Evolutionary conservation across 2,329 filamentous ascomycete genomes (phyloP).

Genomic region (Cladosporium oxysporum): DNA sequence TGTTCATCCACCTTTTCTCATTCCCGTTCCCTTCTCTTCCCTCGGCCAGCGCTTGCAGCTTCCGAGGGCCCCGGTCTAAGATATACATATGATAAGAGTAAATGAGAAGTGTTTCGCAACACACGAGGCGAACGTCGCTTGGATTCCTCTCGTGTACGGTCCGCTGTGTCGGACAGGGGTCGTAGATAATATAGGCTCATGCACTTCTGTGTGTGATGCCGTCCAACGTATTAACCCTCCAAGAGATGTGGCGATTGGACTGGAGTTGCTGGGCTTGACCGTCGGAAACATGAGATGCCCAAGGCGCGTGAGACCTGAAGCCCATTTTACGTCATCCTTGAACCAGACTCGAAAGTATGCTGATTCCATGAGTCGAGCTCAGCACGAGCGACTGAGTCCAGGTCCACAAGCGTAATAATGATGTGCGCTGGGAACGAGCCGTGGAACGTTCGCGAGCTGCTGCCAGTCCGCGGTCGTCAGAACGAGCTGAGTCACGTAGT

Average conservation of each 20-base stretch:
- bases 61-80: not conserved
- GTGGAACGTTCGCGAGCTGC: not conserved
- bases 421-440: not conserved
- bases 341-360: not conserved
- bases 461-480: not conserved
- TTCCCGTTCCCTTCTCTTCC: not conserved
- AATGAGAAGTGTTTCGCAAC: not conserved
- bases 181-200: not conserved
- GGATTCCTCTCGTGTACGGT: not conserved
- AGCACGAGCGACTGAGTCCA: not conserved
- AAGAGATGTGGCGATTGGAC: not conserved
- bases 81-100: conserved; percentile 1
- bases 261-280: not conserved
- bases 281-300: not conserved
- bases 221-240: not conserved
- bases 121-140: not conserved
- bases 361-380: not conserved
- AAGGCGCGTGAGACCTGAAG: not conserved
- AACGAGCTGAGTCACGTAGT: not conserved
- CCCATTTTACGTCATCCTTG: not conserved
- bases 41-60: not conserved
- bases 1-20: not conserved
- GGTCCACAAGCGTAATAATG: not conserved
- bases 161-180: not conserved
- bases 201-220: not conserved